phyloP scores from a whole-genome alignment of 495 filamentous ascomycete genomes.

The Cudoniella acicularis region DNA sequence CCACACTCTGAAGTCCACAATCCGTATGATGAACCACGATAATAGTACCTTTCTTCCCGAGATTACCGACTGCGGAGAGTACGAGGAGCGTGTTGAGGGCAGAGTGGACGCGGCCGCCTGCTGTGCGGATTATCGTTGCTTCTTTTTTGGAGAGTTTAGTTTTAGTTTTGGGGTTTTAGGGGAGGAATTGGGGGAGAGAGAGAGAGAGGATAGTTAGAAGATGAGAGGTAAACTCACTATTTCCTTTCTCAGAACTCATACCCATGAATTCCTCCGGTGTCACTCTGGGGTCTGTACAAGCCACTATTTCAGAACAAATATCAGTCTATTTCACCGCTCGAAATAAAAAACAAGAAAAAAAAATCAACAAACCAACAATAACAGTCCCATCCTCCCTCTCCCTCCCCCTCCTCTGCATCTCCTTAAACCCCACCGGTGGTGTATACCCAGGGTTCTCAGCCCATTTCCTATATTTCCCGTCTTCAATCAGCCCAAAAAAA shows the following conservation, averaged over 20 bases:
- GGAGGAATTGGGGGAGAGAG: background rate
- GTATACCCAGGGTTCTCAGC: slow-evolving; percentile 8
- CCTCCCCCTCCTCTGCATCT: slow-evolving; percentile 25
- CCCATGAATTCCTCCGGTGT: slow-evolving; percentile 18
- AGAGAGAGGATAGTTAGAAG: background rate
- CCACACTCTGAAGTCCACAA: slow-evolving; percentile 18
- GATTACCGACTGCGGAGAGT: slow-evolving; percentile 19
- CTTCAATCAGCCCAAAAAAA: too few relatives aligned
- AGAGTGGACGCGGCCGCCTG: slow-evolving; percentile 15
- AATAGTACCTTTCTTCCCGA: slow-evolving; percentile 21
- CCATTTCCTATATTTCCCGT: slow-evolving; percentile 23
- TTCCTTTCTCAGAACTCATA: slow-evolving; percentile 8
- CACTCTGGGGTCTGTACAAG: slow-evolving; percentile 21
- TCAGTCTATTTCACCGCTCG: background rate
- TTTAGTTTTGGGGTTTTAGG: too few relatives aligned
- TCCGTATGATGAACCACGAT: slow-evolving; percentile 28
- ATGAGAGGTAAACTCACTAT: slow-evolving; percentile 6
- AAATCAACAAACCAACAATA: slow-evolving; percentile 15
- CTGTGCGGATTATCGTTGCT: slow-evolving; percentile 20
- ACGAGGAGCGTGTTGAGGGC: slow-evolving; percentile 19
- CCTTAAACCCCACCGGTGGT: slow-evolving; percentile 14
- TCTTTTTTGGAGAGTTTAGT: too few relatives aligned
- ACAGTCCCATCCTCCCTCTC: slow-evolving; percentile 23
- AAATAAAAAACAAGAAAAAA: background rate
- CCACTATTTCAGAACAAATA: slow-evolving; percentile 5